Conservation (phyloP, 139 green algal species). For the Picochlorum sp. region DNA sequence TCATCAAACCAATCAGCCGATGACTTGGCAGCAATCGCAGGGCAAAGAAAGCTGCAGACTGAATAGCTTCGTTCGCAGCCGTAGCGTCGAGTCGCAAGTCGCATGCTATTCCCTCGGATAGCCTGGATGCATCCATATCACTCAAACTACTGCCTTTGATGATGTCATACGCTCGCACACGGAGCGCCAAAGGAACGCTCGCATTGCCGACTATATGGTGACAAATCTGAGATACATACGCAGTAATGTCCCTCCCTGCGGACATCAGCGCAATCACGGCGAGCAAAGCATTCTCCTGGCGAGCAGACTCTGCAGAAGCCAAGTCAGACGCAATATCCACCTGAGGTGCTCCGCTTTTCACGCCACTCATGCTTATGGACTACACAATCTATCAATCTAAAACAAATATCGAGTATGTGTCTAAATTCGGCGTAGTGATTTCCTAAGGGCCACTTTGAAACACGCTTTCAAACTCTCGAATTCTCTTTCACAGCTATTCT, state of each 20-base stretch:
- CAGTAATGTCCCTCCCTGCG: slow-evolving; percentile 9
- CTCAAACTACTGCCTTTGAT: slow-evolving; percentile 6
- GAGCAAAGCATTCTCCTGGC: slow-evolving; percentile 20
- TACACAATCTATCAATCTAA: background rate
- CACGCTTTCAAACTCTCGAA: slow-evolving; percentile 24
- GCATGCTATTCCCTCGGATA: slow-evolving; percentile 6
- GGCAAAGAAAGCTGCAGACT: slow-evolving; percentile 14
- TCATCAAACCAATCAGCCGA: slow-evolving; percentile 16
- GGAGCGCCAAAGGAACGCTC: slow-evolving; percentile 4
- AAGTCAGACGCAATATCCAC: slow-evolving; percentile 17
- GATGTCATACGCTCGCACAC: slow-evolving; percentile 18
- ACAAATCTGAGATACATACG: slow-evolving; percentile 8
- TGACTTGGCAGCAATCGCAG: slow-evolving; percentile 21
- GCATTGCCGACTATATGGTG: slow-evolving; percentile 15
- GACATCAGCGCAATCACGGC: slow-evolving; percentile 17
- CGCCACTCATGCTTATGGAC: background rate
- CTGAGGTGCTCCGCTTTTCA: background rate
- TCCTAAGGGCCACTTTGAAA: slow-evolving; percentile 11
- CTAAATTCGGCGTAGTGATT: slow-evolving; percentile 5
- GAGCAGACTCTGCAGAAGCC: slow-evolving; percentile 9
- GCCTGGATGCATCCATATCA: slow-evolving; percentile 13
- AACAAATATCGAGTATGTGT: background rate
- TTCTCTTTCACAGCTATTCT: slow-evolving; percentile 23
- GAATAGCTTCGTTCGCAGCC: slow-evolving; percentile 7
- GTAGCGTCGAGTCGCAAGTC: slow-evolving; percentile 11